A percentile compares a stretch with the other conserved stretches of the same genome.
Conservation (phyloP, 2,329 filamentous ascomycete species). For the Thelonectria rubi region DNA sequence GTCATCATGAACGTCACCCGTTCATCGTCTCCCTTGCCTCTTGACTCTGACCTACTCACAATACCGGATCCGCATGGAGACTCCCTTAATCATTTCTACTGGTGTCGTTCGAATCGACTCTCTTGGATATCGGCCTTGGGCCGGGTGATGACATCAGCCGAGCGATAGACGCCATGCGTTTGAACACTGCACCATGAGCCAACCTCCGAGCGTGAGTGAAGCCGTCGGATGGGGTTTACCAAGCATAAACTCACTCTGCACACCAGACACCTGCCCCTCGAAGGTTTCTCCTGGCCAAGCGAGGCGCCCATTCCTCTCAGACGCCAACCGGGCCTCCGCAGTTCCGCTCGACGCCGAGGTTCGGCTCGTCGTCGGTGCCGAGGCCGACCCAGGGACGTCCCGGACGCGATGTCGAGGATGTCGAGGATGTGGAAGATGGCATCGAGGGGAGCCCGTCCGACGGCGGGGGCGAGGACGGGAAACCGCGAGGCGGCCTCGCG, state of each 20-base stretch:
- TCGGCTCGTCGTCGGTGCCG: conserved; percentile 46
- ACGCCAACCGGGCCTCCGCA: conserved; percentile 44
- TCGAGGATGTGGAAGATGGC: conserved; percentile 42
- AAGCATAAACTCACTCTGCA: not conserved
- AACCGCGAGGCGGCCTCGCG: conserved; percentile 20
- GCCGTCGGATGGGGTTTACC: not conserved
- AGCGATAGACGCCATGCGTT: conserved; percentile 28
- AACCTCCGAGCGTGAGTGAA: conserved; percentile 39
- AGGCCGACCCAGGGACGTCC: conserved; percentile 42
- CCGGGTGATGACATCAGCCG: conserved; percentile 10
- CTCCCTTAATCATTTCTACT: conserved; percentile 1
- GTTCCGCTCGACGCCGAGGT: conserved; percentile 53
- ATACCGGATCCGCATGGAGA: conserved; percentile 8
- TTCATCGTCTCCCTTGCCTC: not conserved
- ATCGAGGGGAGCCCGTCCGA: conserved; percentile 21
- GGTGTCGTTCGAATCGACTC: conserved; percentile 7
- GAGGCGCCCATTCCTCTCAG: conserved; percentile 44
- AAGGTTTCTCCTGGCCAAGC: conserved; percentile 50
- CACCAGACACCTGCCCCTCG: conserved; percentile 51
- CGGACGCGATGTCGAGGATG: conserved; percentile 46
- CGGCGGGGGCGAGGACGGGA: conserved; percentile 10
- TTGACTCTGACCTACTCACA: not conserved
- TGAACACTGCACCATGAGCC: conserved; percentile 39
- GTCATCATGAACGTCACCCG: not conserved
- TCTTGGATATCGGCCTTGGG: not conserved